A percentile compares a stretch with the other conserved stretches of the same genome.
phyloP scores from a whole-genome alignment of 768 basidiomycete genomes.

The Clitopilus passeckerianus region DNA sequence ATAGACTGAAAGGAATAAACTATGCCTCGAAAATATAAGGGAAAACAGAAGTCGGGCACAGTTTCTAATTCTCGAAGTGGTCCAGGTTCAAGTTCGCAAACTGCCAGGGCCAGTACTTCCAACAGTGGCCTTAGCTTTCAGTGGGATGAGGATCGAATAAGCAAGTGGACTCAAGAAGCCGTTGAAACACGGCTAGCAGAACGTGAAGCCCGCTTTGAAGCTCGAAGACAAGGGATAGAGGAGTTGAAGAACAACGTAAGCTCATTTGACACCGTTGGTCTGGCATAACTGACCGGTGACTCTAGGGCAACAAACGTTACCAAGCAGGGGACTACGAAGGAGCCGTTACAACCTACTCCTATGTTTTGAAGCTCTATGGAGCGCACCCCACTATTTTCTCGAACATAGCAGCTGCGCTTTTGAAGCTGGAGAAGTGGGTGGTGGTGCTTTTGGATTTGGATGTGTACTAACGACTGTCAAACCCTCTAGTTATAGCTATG shows the following conservation, averaged over 20 bases:
- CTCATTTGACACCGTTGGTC: neutral
- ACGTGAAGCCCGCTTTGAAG: neutral
- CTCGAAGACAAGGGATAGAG: neutral
- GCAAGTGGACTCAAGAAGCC: neutral
- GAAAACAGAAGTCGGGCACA: neutral
- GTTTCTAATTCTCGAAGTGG: neutral
- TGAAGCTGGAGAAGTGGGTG: constrained; percentile 27
- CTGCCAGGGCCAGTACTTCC: neutral
- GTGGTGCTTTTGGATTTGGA: neutral
- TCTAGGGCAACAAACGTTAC: constrained; percentile 28
- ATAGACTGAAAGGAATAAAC: neutral
- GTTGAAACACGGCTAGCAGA: neutral
- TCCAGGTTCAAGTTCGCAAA: neutral
- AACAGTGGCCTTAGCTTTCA: neutral
- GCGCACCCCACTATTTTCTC: constrained; percentile 28
- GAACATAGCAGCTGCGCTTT: constrained; percentile 28
- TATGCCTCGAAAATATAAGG: neutral
- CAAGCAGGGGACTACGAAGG: constrained; percentile 23
- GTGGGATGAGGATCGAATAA: neutral
- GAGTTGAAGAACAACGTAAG: neutral
- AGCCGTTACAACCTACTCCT: constrained; percentile 21
- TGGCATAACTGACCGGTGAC: neutral
- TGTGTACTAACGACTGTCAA: neutral
- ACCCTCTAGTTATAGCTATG: constrained; percentile 28
- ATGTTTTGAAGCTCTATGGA: constrained; percentile 23